These are phyloP conservation scores for Ashbya aceris DNA, from an alignment of 1,139 yeast genomes.

Conservation along the genomic window DNA sequence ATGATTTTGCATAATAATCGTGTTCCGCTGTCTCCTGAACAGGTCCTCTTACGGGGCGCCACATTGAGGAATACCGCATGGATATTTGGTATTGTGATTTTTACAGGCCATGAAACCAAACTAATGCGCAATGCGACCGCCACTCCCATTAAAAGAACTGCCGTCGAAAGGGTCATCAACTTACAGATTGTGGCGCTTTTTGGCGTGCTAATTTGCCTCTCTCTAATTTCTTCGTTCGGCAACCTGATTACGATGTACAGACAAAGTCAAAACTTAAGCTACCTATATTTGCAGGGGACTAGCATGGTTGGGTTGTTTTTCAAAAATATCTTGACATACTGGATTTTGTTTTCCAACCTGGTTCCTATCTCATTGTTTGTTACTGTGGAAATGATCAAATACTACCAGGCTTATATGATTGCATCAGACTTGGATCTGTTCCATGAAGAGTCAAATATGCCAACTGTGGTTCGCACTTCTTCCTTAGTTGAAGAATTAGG, in stretches of 20 bases:
- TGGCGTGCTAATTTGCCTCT: constrained; percentile 61
- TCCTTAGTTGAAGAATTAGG: constrained; percentile 94
- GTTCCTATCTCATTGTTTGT: constrained; percentile 94
- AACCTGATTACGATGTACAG: constrained; percentile 66
- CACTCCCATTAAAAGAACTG: constrained; percentile 93
- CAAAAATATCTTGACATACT: constrained; percentile 78
- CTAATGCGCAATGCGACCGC: constrained; percentile 98
- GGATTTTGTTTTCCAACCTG: constrained; percentile 91
- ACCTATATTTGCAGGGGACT: constrained; percentile 62
- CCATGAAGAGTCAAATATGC: constrained; percentile 78
- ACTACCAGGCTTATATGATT: constrained; percentile 89
- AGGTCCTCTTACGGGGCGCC: constrained; percentile 87
- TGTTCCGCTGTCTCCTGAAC: constrained; percentile 81
- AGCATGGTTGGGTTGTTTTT: constrained; percentile 67
- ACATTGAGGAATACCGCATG: constrained; percentile 89
- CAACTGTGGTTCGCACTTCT: constrained; percentile 91
- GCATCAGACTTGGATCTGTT: constrained; percentile 93
- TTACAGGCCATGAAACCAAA: constrained; percentile 97
- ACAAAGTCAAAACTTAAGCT: constrained; percentile 45
- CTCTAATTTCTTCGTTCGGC: constrained; percentile 79
- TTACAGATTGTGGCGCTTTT: constrained; percentile 84
- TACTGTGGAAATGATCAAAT: constrained; percentile 90
- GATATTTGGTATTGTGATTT: constrained; percentile 88
- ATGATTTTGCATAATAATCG: constrained; percentile 50
- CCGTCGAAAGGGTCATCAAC: constrained; percentile 92